phyloP scores from a whole-genome alignment of 208 protist genomes.

The Phytomonas francai region DNA sequence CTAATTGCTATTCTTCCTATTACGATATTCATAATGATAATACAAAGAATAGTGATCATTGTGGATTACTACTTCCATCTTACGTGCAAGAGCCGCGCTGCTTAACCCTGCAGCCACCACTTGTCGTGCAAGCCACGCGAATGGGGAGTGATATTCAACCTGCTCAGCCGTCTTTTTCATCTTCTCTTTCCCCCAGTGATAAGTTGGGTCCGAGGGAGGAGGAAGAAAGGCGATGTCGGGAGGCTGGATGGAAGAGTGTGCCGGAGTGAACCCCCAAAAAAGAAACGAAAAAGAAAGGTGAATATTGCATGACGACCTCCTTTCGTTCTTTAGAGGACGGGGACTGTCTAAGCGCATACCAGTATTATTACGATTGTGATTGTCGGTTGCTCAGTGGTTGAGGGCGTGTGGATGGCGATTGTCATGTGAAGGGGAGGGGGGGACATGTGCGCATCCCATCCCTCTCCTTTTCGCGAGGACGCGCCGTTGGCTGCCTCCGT shows the following conservation, averaged over 20 bases:
- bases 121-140: conserved; percentile 47
- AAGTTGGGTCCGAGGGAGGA: background rate
- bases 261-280: background rate
- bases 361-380: too few relatives aligned
- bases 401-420: too few relatives aligned
- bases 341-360: too few relatives aligned
- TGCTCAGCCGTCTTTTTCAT: background rate
- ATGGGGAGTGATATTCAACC: conserved; percentile 79
- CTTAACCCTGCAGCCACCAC: conserved; percentile 80
- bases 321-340: too few relatives aligned
- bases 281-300: background rate
- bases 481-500: too few relatives aligned
- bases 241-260: conserved; percentile 17
- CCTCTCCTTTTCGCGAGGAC: too few relatives aligned
- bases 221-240: conserved; percentile 19
- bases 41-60: conserved; percentile 1
- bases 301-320: background rate
- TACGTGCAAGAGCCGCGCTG: conserved; percentile 49
- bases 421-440: too few relatives aligned
- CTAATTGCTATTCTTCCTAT: background rate
- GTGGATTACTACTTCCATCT: conserved; percentile 3
- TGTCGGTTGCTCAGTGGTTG: too few relatives aligned
- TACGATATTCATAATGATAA: conserved; percentile 2
- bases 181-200: background rate
- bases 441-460: too few relatives aligned